phyloP scores from a whole-genome alignment of 2,329 filamentous ascomycete species.

The Lasiodiplodia citricola region DNA sequence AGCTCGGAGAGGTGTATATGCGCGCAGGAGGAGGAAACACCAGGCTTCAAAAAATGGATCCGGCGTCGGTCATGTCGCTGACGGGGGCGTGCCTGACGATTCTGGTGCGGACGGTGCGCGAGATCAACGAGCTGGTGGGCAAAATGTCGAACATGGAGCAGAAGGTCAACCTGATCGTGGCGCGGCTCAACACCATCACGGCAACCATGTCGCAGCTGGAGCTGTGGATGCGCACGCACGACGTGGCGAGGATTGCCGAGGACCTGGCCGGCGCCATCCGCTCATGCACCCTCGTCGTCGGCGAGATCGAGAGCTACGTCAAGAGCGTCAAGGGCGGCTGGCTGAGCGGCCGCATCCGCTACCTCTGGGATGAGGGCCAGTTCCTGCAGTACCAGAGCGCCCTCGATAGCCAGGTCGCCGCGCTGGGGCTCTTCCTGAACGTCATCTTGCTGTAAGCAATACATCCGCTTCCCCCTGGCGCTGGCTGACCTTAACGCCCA shows the following conservation, averaged over 20 bases:
- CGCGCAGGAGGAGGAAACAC: no score
- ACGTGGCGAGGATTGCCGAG: neutral
- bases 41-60: neutral
- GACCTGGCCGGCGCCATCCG: neutral
- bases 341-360: neutral
- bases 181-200: constrained; percentile 3
- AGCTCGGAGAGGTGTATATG: no score
- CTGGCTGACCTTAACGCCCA: neutral
- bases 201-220: neutral
- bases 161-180: neutral
- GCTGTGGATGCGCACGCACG: neutral
- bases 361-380: neutral
- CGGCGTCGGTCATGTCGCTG: neutral
- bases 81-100: constrained; percentile 1
- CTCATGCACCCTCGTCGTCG: neutral
- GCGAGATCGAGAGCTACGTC: neutral
- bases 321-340: neutral
- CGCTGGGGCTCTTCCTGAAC: constrained; percentile 1
- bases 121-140: neutral
- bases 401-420: constrained; percentile 1
- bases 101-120: neutral
- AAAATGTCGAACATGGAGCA: constrained; percentile 6
- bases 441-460: constrained; percentile 3
- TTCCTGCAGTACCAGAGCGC: neutral
- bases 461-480: no score